These are phyloP conservation scores for Wickerhamiella azyma DNA, from an alignment of 805 yeast species.

Conservation along the genomic window DNA sequence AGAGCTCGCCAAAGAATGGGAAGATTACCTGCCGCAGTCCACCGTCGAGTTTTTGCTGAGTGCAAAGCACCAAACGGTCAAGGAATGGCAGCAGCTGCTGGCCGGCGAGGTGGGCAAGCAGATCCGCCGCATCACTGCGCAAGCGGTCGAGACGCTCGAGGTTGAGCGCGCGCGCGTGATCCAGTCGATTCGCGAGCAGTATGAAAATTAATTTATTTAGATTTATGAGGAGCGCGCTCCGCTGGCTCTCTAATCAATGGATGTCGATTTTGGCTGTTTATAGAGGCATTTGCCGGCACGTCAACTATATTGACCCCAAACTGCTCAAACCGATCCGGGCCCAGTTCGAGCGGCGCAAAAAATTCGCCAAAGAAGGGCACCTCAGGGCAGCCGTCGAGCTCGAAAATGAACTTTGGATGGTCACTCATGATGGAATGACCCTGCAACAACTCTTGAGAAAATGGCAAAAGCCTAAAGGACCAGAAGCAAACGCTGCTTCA, in stretches of 20 bases:
- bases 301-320: slow-evolving; percentile 1
- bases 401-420: slow-evolving; percentile 13
- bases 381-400: slow-evolving; percentile 11
- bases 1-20: slow-evolving; percentile 1
- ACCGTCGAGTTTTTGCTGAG: background rate
- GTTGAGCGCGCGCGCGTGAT: slow-evolving; percentile 1
- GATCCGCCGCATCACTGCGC: background rate
- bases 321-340: background rate
- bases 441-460: slow-evolving; percentile 5
- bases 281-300: slow-evolving; percentile 9
- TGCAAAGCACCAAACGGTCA: background rate
- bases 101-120: slow-evolving; percentile 4
- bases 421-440: slow-evolving; percentile 2
- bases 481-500: slow-evolving; percentile 1
- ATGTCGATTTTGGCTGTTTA: background rate
- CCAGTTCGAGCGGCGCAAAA: slow-evolving; percentile 9
- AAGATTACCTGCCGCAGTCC: background rate
- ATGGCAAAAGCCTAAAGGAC: background rate
- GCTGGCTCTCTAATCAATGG: background rate
- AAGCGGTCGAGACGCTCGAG: slow-evolving; percentile 1
- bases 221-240: no score
- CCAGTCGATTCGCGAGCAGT: background rate
- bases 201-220: background rate
- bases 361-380: slow-evolving; percentile 10
- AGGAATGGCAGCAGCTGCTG: slow-evolving; percentile 4